Base-by-base conservation (phyloP, 805 yeast genomes). In the Brettanomyces naardenensis region DNA sequence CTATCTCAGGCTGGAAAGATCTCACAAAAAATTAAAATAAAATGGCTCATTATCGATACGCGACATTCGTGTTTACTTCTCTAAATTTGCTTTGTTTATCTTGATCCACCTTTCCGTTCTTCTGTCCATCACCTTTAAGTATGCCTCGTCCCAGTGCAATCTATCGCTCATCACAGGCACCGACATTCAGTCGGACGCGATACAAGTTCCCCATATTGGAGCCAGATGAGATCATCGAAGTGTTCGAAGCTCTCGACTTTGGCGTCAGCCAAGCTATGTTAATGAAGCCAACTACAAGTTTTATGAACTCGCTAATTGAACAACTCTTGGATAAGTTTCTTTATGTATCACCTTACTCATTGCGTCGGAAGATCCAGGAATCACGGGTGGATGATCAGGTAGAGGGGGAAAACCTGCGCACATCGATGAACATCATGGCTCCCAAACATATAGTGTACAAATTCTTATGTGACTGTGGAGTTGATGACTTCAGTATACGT, bases 381-480 rank as follows among this genome's bases (percentile, higher is more conserved):
- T 44, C 50, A 13, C 55, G 49, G 14, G 40, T 41, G 6, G 43
- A 41, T 14, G 42, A 27, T 19, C 17, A 33, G 21, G 7, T 15
- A 15, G 42, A 33, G 13, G 32, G 20, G 18, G 52, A 48, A 18
- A 39, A 37, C 4, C 23, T 54, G n/a, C 47, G 45, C 28, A 64
- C 66, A 23, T 62, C 79, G 5, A 53, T 78, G 48, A 62, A 64
- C 39, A 58, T 78, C 10, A 61, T 82, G 15, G 74, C 75, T 2
- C 59, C 81, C 19, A 83, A 78, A 42, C 61, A 77, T 37, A 73
- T 75, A 5, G 70, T 83, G 46, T 69, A 67, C 53, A 70, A 68
- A 50, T 82, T 85, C 54, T 66, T 85, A 45, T 68, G 69, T 32
- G 78, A 72, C 41, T 79, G 90, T 52, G 95, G 95, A 0, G 73